Base-by-base conservation (phyloP, 495 filamentous ascomycete species). In the Platismatia glauca region DNA sequence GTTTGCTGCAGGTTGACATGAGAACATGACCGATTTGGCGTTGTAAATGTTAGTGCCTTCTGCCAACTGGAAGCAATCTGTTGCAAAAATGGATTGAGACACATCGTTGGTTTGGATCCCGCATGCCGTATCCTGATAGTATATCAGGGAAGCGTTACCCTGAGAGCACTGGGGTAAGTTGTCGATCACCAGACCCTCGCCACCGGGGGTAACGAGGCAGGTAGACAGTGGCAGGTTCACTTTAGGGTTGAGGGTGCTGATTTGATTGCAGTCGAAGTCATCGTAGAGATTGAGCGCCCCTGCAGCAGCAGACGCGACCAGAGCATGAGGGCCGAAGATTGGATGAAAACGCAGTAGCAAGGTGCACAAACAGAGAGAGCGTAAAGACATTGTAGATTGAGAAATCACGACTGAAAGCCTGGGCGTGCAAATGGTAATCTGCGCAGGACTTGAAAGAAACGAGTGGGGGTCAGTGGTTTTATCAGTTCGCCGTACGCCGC, bases 1-100 rank as follows among this genome's bases (percentile, higher is more conserved):
- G 7, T 57, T 57, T 0, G 33, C 55, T 22, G 55, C 55, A 22
- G 55, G 55, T 8, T 57, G 55, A 38, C 55, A 57, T 4, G 55
- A 57, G 37, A 57, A 57, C 55, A 57, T 57, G 55, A 57, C 33
- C 31, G 55, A 3, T 7, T 57, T 57, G 7, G 55, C 55, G 22
- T 57, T 38, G 55, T 6, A 57, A 22, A 57, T 18, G 4, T 18
- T 20, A 2, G 34, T 13, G 20, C 33, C 55, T 1, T 6, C 34
- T 35, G 34, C 55, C 34, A 57, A 24, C 12, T 38, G 20, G n/a
- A 22, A 38, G 13, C 55, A 57, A 24, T 20, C 38, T 24, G 29
- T 5, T 4, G 55, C 29, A 16, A 16, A 0, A 16, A 57, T 38
- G 31, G 31, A 35, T 20, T 33, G 1, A 16, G 34, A 38, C 12